Percentiles rank a stretch among this genome's conserved stretches.
Conservation (phyloP, 2,329 filamentous ascomycete species). For the Fusarium lyarnte region DNA sequence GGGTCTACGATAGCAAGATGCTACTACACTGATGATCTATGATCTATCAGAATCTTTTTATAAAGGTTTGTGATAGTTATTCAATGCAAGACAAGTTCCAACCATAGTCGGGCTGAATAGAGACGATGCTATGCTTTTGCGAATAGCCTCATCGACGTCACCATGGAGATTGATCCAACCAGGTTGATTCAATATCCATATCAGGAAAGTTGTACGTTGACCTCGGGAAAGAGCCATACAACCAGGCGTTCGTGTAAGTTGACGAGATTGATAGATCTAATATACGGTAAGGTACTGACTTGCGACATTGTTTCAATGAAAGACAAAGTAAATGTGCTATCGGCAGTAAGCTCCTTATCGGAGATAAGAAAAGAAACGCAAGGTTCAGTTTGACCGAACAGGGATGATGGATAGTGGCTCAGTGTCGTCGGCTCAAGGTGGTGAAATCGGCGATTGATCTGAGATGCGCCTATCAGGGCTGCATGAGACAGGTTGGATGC, state of each 20-base stretch:
- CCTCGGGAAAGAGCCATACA: background rate
- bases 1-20: background rate
- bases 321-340: background rate
- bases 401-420: background rate
- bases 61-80: background rate
- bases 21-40: background rate
- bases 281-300: too few species aligned
- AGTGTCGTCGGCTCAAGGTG: background rate
- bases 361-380: slow-evolving; percentile 5
- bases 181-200: background rate
- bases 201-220: background rate
- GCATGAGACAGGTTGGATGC: background rate
- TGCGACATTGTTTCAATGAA: background rate
- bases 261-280: background rate
- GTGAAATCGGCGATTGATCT: slow-evolving; percentile 38
- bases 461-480: slow-evolving; percentile 28
- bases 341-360: background rate
- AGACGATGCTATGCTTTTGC: background rate
- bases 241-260: rapidly evolving
- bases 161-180: background rate
- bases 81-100: background rate
- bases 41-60: too few species aligned
- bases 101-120: too few species aligned
- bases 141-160: background rate
- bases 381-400: background rate